Evolutionary conservation across 768 basidiomycete genomes (phyloP).

Genomic region (Psilocybe tampanensis): DNA sequence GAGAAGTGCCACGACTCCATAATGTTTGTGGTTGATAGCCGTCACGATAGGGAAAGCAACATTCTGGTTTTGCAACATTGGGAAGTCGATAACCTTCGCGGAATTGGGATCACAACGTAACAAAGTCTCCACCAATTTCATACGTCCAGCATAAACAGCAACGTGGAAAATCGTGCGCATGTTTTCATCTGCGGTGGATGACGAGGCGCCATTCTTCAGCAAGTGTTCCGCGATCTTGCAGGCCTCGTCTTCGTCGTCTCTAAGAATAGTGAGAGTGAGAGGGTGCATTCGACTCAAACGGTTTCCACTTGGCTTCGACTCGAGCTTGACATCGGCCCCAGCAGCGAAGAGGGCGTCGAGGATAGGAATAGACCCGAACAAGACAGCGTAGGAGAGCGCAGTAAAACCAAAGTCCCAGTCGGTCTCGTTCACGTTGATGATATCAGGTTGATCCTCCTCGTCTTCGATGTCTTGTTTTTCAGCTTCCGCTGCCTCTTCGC

Average conservation of each 20-base stretch:
- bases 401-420: conserved; percentile 66
- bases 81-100: conserved; percentile 39
- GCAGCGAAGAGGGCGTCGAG: conserved; percentile 48
- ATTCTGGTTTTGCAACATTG: conserved; percentile 25
- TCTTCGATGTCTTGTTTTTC: conserved; percentile 13
- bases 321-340: conserved; percentile 46
- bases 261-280: conserved; percentile 39
- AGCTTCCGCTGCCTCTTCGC: not conserved
- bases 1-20: conserved; percentile 38
- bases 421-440: conserved; percentile 52
- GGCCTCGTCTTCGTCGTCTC: conserved; percentile 42
- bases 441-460: conserved; percentile 30
- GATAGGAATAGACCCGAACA: conserved; percentile 45
- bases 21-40: conserved; percentile 35
- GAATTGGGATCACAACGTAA: conserved; percentile 45
- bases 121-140: conserved; percentile 41
- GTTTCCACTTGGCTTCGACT: conserved; percentile 29
- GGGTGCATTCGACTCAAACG: conserved; percentile 34
- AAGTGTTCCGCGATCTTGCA: conserved; percentile 41
- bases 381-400: conserved; percentile 52
- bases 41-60: conserved; percentile 39
- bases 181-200: conserved; percentile 39
- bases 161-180: conserved; percentile 44
- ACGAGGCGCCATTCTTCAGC: conserved; percentile 41
- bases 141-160: conserved; percentile 35